Evolutionary conservation across 2,329 filamentous ascomycete genomes (phyloP).

Genomic region (Pestalotiopsis sp.): DNA sequence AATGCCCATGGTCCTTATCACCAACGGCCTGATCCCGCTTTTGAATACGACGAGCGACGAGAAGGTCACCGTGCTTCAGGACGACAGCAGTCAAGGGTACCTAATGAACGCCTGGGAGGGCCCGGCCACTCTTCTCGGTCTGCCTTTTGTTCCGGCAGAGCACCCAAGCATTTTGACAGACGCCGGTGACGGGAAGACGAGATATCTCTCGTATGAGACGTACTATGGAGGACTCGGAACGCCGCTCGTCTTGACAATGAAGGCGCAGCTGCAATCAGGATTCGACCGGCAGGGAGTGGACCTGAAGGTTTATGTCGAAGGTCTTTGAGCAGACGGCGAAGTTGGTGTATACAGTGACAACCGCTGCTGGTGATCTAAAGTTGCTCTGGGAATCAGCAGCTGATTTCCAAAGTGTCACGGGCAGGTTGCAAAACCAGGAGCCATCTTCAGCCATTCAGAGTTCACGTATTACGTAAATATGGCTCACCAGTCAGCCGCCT

Average conservation of each 20-base stretch:
- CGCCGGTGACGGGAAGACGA: conserved; percentile 22
- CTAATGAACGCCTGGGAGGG: conserved; percentile 28
- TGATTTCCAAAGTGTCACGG: background rate
- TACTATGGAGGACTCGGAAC: conserved; percentile 1
- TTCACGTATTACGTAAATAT: too few relatives aligned
- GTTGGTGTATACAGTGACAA: too few relatives aligned
- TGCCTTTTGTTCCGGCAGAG: conserved; percentile 21
- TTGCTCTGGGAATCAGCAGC: background rate
- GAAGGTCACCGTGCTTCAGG: conserved; percentile 23
- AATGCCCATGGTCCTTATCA: conserved; percentile 28
- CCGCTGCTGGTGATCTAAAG: background rate
- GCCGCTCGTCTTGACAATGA: background rate
- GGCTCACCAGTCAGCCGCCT: too few relatives aligned
- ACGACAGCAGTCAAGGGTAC: conserved; percentile 14
- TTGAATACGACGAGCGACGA: conserved; percentile 29
- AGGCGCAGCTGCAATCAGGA: background rate
- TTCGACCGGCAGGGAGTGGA: conserved; percentile 1
- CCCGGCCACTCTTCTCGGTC: conserved; percentile 16
- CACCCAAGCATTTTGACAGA: conserved; percentile 27
- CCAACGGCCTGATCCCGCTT: conserved; percentile 22
- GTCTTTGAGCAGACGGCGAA: background rate
- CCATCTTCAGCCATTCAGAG: too few relatives aligned
- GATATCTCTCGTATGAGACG: conserved; percentile 22
- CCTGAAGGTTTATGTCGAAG: background rate
- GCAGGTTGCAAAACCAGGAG: too few relatives aligned